These are phyloP conservation scores for Silene noctiflora DNA, from an alignment of 179 eudicot species.

Conservation along the genomic window DNA sequence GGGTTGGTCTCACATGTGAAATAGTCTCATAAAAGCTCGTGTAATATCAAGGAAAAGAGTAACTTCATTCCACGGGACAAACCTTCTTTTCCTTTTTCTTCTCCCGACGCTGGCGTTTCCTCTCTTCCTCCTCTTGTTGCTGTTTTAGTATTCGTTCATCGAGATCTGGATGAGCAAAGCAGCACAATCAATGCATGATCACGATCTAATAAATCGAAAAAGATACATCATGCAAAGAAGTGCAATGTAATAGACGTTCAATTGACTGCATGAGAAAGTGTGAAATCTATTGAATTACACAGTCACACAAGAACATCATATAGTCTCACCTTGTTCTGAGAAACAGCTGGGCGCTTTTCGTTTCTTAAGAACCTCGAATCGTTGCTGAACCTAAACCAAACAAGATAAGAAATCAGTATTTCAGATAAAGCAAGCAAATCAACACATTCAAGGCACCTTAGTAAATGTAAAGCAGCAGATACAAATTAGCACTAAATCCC, in stretches of 20 bases:
- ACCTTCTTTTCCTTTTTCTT: constrained; percentile 98
- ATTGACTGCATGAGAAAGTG: neutral
- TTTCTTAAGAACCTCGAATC: constrained; percentile 87
- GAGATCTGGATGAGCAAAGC: constrained; percentile 47
- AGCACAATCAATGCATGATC: neutral
- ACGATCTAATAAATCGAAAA: neutral
- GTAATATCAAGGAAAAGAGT: neutral
- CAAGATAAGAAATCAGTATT: constrained; percentile 9
- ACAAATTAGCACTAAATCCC: neutral
- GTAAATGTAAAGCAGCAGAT: neutral
- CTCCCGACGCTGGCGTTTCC: constrained; percentile 85
- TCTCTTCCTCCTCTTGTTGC: constrained; percentile 95
- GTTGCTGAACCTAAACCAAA: constrained; percentile 61
- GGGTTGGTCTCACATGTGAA: neutral
- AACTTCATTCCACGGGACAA: constrained; percentile 16
- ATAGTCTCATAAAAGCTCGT: neutral
- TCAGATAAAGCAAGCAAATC: neutral
- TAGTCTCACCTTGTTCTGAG: constrained; percentile 69
- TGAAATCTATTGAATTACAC: neutral
- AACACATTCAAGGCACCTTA: neutral
- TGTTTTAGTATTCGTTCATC: constrained; percentile 88
- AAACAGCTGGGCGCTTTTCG: constrained; percentile 71
- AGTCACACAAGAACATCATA: neutral
- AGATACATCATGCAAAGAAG: too few relatives aligned
- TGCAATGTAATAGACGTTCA: neutral